Evolutionary conservation across 352 stramenopile species (phyloP).

Genomic region (Globisporangium rhizosaccharum): DNA sequence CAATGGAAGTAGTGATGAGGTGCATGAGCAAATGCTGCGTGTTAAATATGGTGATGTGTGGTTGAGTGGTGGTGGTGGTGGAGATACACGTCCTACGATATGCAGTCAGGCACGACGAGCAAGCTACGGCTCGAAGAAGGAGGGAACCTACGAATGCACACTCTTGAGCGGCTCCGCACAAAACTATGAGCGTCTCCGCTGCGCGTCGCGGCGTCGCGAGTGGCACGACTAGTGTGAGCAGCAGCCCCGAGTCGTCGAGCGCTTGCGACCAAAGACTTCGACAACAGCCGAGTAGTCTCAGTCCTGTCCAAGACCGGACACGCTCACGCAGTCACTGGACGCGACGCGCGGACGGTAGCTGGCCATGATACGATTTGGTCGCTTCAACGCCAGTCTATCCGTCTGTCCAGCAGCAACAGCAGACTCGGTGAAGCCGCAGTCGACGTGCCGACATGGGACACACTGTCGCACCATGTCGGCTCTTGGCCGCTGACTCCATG

Average conservation of each 20-base stretch:
- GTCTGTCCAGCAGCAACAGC: background rate
- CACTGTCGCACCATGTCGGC: no score
- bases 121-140: background rate
- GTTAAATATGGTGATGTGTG: constrained; percentile 2
- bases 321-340: no score
- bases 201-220: background rate
- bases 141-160: no score
- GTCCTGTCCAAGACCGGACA: no score
- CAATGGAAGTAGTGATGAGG: no score
- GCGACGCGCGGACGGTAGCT: no score
- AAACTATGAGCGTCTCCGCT: background rate
- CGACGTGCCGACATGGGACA: no score
- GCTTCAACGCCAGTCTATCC: no score
- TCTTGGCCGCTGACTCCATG: background rate
- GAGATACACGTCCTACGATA: constrained; percentile 8
- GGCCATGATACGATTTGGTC: no score
- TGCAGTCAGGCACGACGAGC: background rate
- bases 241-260: background rate
- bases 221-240: background rate
- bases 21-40: background rate
- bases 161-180: no score
- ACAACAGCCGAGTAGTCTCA: no score
- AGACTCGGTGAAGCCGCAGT: background rate
- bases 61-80: background rate
- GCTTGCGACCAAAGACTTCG: no score